Conservation (phyloP, 2,329 filamentous ascomycete genomes). For the Alternaria ethzedia region DNA sequence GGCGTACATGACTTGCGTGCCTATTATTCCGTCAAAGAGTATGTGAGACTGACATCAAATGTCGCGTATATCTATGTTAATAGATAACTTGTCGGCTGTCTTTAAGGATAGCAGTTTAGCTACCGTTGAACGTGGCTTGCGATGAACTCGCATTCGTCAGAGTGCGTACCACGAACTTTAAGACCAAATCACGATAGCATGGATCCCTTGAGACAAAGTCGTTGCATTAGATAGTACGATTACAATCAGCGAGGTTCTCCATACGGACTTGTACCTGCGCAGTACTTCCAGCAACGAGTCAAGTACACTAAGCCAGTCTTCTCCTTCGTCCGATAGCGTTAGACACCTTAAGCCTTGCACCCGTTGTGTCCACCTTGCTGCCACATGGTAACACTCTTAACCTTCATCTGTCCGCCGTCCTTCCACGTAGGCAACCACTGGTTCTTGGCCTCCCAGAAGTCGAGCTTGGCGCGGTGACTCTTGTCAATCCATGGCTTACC, state of each 20-base stretch:
- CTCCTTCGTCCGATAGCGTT: not conserved
- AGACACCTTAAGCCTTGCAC: constrained; percentile 37
- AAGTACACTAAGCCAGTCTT: not conserved
- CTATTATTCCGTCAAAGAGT: not conserved
- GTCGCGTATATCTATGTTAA: not conserved
- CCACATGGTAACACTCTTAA: constrained; percentile 69
- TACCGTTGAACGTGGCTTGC: not conserved
- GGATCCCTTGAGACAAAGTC: not conserved
- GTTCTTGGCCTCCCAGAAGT: constrained; percentile 75
- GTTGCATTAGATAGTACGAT: not conserved
- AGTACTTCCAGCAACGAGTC: not conserved
- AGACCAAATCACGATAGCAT: not conserved
- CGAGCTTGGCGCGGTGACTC: constrained; percentile 69
- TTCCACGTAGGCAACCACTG: constrained; percentile 76
- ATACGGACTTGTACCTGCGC: not conserved
- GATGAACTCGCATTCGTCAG: not conserved
- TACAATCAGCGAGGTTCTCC: not conserved
- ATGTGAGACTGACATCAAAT: not conserved
- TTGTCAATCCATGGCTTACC: constrained; percentile 82
- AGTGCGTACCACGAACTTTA: not conserved
- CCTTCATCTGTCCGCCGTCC: constrained; percentile 65
- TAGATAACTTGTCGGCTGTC: not conserved
- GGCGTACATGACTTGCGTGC: not conserved
- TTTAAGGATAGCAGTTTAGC: not conserved
- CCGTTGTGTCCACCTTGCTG: constrained; percentile 58